Base-by-base conservation (phyloP, 23 red algal genomes). In the Chondrus crispus region DNA sequence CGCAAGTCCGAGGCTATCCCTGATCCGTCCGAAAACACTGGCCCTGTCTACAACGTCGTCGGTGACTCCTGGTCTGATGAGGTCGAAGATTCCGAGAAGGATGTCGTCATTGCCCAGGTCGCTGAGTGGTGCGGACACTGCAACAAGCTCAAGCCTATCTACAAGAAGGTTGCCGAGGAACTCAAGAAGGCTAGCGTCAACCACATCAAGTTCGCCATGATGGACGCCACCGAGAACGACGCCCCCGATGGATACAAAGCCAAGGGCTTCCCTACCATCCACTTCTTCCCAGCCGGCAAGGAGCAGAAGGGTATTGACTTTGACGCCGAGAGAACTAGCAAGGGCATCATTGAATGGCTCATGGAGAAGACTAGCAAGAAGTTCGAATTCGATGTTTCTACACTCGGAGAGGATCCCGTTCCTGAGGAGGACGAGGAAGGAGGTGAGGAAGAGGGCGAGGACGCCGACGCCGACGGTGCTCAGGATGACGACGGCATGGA, bases 121-220 rank as follows among this genome's bases (percentile, higher is more conserved):
- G 97, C 97, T 40, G 90, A 89, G 46, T 99, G 97, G 97, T 99
- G 94, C 68, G 97, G 95, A 41, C 94, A 99, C 80, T 96, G 93
- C 40, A 47, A 75, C 24, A 89, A 72, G 68, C 42, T 95, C 28
- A 91, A 95, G 79, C 94, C 93, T 7, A 45, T 89, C 46, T 88
- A 84, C 45, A 88, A 84, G 2, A 93, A 90, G 43, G 88, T 96
- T 19, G 97, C 97, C 4, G 48, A 88, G 19, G 85, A 95, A 50
- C 62, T 99, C 8, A 73, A 92, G 62, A 82, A 92, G 46, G 89
- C 84, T 33, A 82, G 84, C 30, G 88, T 92, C 11, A 54, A 93
- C 11, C 91, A 91, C 49, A 48, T 99, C 63, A 91, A 89, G 39
- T 57, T 99, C 38, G 90, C 90, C 3, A 92, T 88, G 58, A 99